Percentiles rank a stretch among this genome's conserved stretches.
phyloP scores from a whole-genome alignment of 1,284 basidiomycete species.

The Quambalaria eucalypti region DNA sequence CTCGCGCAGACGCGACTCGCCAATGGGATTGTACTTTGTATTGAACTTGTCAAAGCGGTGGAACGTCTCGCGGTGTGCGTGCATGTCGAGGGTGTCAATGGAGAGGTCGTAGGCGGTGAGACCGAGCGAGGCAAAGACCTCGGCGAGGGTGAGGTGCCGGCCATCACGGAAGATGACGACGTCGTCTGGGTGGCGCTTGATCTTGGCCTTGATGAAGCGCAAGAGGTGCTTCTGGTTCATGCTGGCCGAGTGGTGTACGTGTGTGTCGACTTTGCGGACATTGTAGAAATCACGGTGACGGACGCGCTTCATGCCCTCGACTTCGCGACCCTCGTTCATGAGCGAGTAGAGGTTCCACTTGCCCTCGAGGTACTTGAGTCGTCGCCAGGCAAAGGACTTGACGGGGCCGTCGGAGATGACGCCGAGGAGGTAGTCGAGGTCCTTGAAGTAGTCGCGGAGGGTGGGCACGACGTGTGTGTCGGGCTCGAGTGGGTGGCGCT shows the following conservation, averaged over 20 bases:
- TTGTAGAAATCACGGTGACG: slow-evolving; percentile 81
- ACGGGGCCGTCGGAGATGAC: slow-evolving; percentile 82
- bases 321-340: slow-evolving; percentile 86
- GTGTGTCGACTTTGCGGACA: slow-evolving; percentile 89
- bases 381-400: slow-evolving; percentile 87
- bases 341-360: slow-evolving; percentile 92
- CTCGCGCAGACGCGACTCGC: slow-evolving; percentile 86
- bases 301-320: slow-evolving; percentile 85
- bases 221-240: slow-evolving; percentile 99
- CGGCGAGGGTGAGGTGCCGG: slow-evolving; percentile 72
- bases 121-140: slow-evolving; percentile 92
- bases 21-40: slow-evolving; percentile 75
- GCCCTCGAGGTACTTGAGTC: slow-evolving; percentile 85
- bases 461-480: slow-evolving; percentile 66
- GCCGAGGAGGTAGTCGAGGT: slow-evolving; percentile 67
- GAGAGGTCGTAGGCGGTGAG: slow-evolving; percentile 95
- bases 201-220: slow-evolving; percentile 96
- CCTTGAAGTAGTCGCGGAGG: slow-evolving; percentile 87
- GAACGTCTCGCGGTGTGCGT: slow-evolving; percentile 93
- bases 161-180: slow-evolving; percentile 92
- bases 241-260: slow-evolving; percentile 94
- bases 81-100: slow-evolving; percentile 99
- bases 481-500: slow-evolving; percentile 7
- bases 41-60: slow-evolving; percentile 75
- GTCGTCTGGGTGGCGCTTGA: slow-evolving; percentile 75